Evolutionary conservation across 805 yeast species (phyloP).

Genomic region (Metschnikowia chrysomelidarum): DNA sequence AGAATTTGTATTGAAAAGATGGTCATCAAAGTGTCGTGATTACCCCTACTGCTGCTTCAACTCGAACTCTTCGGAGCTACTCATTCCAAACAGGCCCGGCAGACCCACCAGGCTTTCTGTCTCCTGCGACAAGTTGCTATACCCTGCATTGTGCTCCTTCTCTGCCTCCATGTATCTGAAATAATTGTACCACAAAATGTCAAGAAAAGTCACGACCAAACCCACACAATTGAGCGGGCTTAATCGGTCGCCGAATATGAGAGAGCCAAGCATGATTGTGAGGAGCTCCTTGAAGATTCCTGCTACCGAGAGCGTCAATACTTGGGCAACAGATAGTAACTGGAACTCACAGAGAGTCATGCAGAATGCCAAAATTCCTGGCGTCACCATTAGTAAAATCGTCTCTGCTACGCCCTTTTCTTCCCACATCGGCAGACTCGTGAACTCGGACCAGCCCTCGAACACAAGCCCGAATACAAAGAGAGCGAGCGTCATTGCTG

Average conservation of each 20-base stretch:
- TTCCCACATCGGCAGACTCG: slow-evolving; percentile 59
- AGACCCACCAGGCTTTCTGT: slow-evolving; percentile 9
- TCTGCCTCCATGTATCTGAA: slow-evolving; percentile 43
- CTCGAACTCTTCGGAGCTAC: slow-evolving; percentile 10
- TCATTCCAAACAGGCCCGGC: no score
- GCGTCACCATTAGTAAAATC: slow-evolving; percentile 59
- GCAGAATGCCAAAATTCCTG: slow-evolving; percentile 84
- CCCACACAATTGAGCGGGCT: slow-evolving; percentile 71
- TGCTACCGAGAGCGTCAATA: slow-evolving; percentile 82
- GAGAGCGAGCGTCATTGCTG: slow-evolving; percentile 71
- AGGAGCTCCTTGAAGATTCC: slow-evolving; percentile 92
- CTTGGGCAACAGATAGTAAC: slow-evolving; percentile 75
- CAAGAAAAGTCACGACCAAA: slow-evolving; percentile 66
- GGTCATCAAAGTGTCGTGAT: no score
- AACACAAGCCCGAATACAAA: slow-evolving; percentile 59
- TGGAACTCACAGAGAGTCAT: slow-evolving; percentile 90
- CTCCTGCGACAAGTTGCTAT: slow-evolving; percentile 11
- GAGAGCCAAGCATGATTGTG: slow-evolving; percentile 68
- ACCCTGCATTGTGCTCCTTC: slow-evolving; percentile 8
- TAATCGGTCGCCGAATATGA: slow-evolving; percentile 73
- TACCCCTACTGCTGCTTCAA: slow-evolving; percentile 20
- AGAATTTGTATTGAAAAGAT: no score
- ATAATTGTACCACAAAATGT: slow-evolving; percentile 81
- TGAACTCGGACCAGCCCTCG: slow-evolving; percentile 65
- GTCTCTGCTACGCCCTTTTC: slow-evolving; percentile 58